Conservation (phyloP, 2,329 filamentous ascomycete species). For the Ceratocystis diversiconidia region DNA sequence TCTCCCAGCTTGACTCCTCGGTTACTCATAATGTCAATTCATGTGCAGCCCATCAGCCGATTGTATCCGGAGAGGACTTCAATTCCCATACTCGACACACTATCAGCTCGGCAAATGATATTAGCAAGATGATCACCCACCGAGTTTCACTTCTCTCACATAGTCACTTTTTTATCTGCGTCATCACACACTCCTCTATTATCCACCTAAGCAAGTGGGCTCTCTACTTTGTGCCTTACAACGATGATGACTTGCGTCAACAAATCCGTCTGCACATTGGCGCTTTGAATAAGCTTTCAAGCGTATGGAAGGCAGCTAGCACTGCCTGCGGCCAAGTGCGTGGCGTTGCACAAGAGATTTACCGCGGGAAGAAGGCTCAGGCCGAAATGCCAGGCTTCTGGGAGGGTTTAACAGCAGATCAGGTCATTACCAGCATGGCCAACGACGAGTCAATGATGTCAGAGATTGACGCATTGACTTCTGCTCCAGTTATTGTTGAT, state of each 20-base stretch:
- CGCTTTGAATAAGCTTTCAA: constrained; percentile 52
- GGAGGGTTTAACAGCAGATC: constrained; percentile 40
- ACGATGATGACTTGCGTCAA: constrained; percentile 55
- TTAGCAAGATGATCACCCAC: constrained; percentile 61
- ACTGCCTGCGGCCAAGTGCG: constrained; percentile 60
- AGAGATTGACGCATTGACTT: constrained; percentile 34
- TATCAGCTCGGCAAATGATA: constrained; percentile 61
- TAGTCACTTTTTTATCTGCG: constrained; percentile 73
- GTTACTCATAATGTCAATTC: constrained; percentile 46
- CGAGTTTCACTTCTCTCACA: constrained; percentile 58
- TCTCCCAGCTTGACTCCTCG: constrained; percentile 57
- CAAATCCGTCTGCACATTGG: constrained; percentile 67
- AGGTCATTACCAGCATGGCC: constrained; percentile 40
- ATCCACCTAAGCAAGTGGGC: constrained; percentile 72
- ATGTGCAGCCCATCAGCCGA: constrained; percentile 46
- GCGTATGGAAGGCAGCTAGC: constrained; percentile 58
- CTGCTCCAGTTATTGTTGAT: constrained; percentile 12
- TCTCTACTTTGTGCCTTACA: constrained; percentile 43
- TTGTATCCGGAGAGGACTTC: constrained; percentile 37
- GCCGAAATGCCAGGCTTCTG: constrained; percentile 40
- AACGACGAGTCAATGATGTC: constrained; percentile 45
- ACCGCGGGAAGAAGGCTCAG: constrained; percentile 42
- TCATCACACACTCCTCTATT: constrained; percentile 63
- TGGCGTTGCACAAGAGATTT: constrained; percentile 65
- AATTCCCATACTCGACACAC: constrained; percentile 67